These are phyloP conservation scores for Arxiozyma bovina DNA, from an alignment of 1,139 yeast genomes.

Conservation along the genomic window DNA sequence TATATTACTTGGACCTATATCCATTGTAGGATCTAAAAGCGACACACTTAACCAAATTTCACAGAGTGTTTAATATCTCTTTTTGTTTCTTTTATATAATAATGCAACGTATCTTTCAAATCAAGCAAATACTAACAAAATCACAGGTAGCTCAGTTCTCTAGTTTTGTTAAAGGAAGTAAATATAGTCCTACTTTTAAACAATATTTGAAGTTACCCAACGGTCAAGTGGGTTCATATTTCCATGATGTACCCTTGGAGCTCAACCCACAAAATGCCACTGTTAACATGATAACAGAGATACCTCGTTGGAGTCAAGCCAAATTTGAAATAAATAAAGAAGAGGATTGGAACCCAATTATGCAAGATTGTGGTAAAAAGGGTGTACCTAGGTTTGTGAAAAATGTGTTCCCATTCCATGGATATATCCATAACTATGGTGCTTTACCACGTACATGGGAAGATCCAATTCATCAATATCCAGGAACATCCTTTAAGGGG, in stretches of 20 bases:
- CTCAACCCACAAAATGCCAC: constrained; percentile 48
- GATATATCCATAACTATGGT: constrained; percentile 93
- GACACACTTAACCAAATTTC: neutral
- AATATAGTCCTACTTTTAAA: constrained; percentile 39
- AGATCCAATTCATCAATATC: constrained; percentile 39
- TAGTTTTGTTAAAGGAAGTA: constrained; percentile 33
- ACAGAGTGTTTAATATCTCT: neutral
- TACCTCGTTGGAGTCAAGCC: constrained; percentile 93
- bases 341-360: constrained; percentile 70
- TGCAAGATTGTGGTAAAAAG: constrained; percentile 79
- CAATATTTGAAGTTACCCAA: constrained; percentile 35
- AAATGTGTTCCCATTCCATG: constrained; percentile 92
- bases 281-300: constrained; percentile 85
- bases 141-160: neutral
- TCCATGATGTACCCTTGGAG: constrained; percentile 83
- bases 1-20: too few relatives aligned
- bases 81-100: neutral
- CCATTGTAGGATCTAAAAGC: neutral
- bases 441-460: constrained; percentile 99
- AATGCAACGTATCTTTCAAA: neutral
- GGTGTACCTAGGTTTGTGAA: constrained; percentile 81
- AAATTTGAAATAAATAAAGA: constrained; percentile 83
- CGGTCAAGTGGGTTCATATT: constrained; percentile 58
- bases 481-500: constrained; percentile 39
- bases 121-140: neutral